Conservation (phyloP, 1,139 yeast species). For the Magnusiomyces fungicola region DNA sequence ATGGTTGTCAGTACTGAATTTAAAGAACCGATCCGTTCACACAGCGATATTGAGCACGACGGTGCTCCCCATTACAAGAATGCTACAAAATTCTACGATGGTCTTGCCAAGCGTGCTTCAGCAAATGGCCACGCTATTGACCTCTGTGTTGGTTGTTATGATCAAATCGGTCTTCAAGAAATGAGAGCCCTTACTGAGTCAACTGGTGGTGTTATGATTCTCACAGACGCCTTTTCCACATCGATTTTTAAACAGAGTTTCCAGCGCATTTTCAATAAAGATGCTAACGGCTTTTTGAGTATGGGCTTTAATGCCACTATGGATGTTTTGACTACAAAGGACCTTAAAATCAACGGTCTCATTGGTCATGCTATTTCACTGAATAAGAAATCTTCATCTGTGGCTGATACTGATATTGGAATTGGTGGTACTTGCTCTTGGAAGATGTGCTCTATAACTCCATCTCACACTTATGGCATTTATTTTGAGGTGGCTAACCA, state of each 20-base stretch:
- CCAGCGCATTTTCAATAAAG: conserved; percentile 72
- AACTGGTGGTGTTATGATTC: conserved; percentile 83
- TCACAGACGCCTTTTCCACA: conserved; percentile 90
- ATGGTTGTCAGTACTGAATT: conserved; percentile 85
- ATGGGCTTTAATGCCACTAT: conserved; percentile 67
- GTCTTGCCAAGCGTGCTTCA: conserved; percentile 59
- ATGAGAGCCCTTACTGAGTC: conserved; percentile 76
- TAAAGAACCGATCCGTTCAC: conserved; percentile 95
- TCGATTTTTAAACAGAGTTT: conserved; percentile 90
- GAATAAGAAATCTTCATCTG: conserved; percentile 44
- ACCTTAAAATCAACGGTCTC: conserved; percentile 78
- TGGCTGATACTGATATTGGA: conserved; percentile 90
- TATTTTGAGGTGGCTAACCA: conserved; percentile 69
- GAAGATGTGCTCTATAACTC: conserved; percentile 76
- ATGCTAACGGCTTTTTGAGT: conserved; percentile 67
- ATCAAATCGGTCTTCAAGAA: conserved; percentile 92
- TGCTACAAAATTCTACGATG: conserved; percentile 74
- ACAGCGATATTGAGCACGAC: conserved; percentile 87
- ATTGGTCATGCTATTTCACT: conserved; percentile 65
- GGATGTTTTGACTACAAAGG: conserved; percentile 78
- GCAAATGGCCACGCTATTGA: conserved; percentile 77
- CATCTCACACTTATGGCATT: conserved; percentile 77
- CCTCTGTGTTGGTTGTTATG: conserved; percentile 92
- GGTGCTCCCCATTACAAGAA: conserved; percentile 84
- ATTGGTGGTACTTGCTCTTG: conserved; percentile 86